These are phyloP conservation scores for Noccaea bulbosa DNA, from an alignment of 345 rosid genomes.

Conservation along the genomic window DNA sequence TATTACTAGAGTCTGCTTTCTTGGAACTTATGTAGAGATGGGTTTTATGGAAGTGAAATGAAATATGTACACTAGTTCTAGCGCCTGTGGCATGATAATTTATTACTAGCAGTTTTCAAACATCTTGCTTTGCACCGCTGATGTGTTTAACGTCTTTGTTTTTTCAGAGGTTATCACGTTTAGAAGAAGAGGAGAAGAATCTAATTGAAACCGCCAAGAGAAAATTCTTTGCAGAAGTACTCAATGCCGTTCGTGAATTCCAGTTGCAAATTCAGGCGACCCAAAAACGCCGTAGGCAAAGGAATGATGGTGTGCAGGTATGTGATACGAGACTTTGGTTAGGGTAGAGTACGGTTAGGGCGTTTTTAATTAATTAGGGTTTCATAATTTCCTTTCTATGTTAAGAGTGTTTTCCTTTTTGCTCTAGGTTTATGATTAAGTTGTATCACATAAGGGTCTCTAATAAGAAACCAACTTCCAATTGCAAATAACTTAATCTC, in stretches of 20 bases:
- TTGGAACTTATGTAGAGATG: slow-evolving; percentile 5
- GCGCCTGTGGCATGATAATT: neutral
- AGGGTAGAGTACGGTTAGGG: too few relatives aligned
- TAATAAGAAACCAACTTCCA: too few relatives aligned
- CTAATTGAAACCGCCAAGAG: slow-evolving; percentile 77
- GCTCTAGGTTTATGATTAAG: too few relatives aligned
- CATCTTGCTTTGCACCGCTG: slow-evolving; percentile 34
- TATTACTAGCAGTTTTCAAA: slow-evolving; percentile 1
- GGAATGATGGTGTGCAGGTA: slow-evolving; percentile 94
- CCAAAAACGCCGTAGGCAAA: slow-evolving; percentile 90
- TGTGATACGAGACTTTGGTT: too few relatives aligned
- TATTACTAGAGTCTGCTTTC: slow-evolving; percentile 1
- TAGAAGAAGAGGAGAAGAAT: slow-evolving; percentile 88
- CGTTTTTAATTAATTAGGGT: too few relatives aligned
- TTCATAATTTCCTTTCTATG: too few relatives aligned
- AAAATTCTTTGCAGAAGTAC: slow-evolving; percentile 85
- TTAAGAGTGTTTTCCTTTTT: too few relatives aligned
- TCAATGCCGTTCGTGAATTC: slow-evolving; percentile 90
- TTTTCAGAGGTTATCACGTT: slow-evolving; percentile 79
- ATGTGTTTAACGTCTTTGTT: slow-evolving; percentile 27
- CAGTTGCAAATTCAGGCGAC: slow-evolving; percentile 81
- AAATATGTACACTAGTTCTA: slow-evolving; percentile 2
- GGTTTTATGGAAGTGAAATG: neutral
- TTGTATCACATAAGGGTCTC: too few relatives aligned
- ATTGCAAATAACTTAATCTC: too few relatives aligned